Percentiles rank a stretch among this genome's conserved stretches.
Conservation (phyloP, 257 asterid genomes). For the Marsdenia floribunda region DNA sequence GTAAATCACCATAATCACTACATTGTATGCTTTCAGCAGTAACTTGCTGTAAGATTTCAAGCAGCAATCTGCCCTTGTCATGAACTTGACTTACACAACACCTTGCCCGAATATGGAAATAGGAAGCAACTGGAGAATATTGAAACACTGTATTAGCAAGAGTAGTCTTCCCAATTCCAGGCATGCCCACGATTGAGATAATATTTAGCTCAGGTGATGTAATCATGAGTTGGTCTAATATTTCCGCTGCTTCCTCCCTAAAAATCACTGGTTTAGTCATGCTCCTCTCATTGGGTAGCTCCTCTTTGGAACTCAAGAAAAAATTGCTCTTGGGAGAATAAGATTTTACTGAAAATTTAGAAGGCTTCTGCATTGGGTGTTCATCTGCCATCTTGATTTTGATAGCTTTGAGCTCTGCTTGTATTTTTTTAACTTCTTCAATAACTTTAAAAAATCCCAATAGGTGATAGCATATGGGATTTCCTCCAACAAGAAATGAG, state of each 20-base stretch:
- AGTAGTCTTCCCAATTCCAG: not conserved
- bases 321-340: not conserved
- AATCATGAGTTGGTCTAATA: not conserved
- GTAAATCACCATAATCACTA: too few relatives aligned
- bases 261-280: not conserved
- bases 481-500: too few relatives aligned
- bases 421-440: not conserved
- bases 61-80: too few relatives aligned
- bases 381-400: not conserved
- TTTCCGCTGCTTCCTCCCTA: not conserved
- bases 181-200: not conserved
- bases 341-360: not conserved
- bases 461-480: too few relatives aligned
- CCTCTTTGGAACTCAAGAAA: not conserved
- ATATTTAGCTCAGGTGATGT: not conserved
- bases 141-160: not conserved
- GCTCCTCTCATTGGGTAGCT: not conserved
- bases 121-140: too few relatives aligned
- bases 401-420: not conserved
- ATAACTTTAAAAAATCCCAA: too few relatives aligned
- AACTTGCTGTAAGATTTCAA: too few relatives aligned
- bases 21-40: too few relatives aligned
- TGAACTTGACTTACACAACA: too few relatives aligned
- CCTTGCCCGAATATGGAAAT: too few relatives aligned
- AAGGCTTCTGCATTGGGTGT: not conserved